A percentile compares a stretch with the other conserved stretches of the same genome.
Conservation (phyloP, 495 filamentous ascomycete species). For the Talaromyces ruber region DNA sequence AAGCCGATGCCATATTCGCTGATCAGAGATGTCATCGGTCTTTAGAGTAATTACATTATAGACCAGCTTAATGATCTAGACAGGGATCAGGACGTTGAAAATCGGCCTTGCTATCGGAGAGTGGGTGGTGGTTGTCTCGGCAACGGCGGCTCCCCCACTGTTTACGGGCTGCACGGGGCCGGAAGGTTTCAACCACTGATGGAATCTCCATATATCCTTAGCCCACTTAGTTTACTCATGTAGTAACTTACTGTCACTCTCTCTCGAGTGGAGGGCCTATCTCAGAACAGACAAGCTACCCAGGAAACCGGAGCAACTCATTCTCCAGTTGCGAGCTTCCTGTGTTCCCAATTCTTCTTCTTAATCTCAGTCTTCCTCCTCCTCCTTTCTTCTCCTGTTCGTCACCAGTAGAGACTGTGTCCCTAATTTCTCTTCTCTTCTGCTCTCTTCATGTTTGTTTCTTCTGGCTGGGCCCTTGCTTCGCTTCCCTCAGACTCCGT, state of each 20-base stretch:
- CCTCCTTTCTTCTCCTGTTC: slow-evolving; percentile 11
- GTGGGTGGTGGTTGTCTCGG: neutral
- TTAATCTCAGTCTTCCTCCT: slow-evolving; percentile 15
- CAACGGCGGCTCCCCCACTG: neutral
- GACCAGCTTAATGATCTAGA: neutral
- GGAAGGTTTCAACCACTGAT: neutral
- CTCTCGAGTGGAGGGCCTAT: neutral
- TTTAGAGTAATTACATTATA: neutral
- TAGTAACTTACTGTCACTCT: too few species aligned
- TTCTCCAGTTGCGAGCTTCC: slow-evolving; percentile 11
- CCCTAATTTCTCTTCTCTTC: slow-evolving; percentile 12
- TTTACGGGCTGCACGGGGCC: neutral
- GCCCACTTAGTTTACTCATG: too few species aligned
- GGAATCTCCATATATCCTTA: too few species aligned
- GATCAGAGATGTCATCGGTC: neutral
- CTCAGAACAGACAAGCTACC: neutral
- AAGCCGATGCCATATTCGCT: neutral
- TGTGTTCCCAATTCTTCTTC: slow-evolving; percentile 12
- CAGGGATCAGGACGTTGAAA: neutral
- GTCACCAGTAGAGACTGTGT: slow-evolving; percentile 12
- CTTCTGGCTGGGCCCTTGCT: slow-evolving; percentile 6
- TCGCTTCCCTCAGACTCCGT: slow-evolving; percentile 7
- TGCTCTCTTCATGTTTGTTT: slow-evolving; percentile 13
- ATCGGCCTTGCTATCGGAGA: too few species aligned
- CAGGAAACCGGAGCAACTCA: neutral